A percentile compares a stretch with the other conserved stretches of the same genome.
Conservation (phyloP, 2,329 filamentous ascomycete genomes). For the Colletotrichum spinosum region DNA sequence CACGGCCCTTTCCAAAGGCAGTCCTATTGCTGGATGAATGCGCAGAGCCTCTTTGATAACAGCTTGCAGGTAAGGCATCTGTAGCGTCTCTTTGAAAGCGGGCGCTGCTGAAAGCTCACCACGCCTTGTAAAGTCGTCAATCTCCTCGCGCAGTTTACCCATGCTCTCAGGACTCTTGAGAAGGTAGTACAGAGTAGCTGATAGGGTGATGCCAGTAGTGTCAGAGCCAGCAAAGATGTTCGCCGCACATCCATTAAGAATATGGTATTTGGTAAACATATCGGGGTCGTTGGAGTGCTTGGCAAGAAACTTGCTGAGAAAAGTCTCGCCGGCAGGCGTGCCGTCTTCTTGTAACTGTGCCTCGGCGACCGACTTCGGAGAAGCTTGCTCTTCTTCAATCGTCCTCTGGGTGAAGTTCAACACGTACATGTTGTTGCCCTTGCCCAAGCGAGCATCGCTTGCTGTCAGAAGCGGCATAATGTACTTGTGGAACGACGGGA, state of each 20-base stretch:
- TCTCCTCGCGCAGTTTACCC: constrained; percentile 41
- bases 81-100: constrained; percentile 52
- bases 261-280: constrained; percentile 52
- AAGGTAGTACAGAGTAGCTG: constrained; percentile 57
- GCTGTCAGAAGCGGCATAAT: constrained; percentile 46
- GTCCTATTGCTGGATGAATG: constrained; percentile 59
- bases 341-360: constrained; percentile 25
- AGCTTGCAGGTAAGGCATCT: constrained; percentile 63
- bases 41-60: constrained; percentile 65
- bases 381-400: constrained; percentile 44
- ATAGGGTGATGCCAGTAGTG: constrained; percentile 62
- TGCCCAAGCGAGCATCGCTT: constrained; percentile 41
- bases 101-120: constrained; percentile 38
- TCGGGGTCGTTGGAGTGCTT: constrained; percentile 54
- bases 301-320: constrained; percentile 55
- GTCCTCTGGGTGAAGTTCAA: constrained; percentile 47
- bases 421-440: constrained; percentile 31
- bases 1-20: constrained; percentile 62
- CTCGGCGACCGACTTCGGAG: constrained; percentile 28
- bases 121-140: constrained; percentile 32
- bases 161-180: constrained; percentile 45
- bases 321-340: constrained; percentile 45
- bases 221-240: constrained; percentile 55
- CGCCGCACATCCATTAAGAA: constrained; percentile 41
- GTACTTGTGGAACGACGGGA: constrained; percentile 50